These are phyloP conservation scores for Nannochloropsis gaditana DNA, from an alignment of 108 stramenopile species.

Conservation along the genomic window DNA sequence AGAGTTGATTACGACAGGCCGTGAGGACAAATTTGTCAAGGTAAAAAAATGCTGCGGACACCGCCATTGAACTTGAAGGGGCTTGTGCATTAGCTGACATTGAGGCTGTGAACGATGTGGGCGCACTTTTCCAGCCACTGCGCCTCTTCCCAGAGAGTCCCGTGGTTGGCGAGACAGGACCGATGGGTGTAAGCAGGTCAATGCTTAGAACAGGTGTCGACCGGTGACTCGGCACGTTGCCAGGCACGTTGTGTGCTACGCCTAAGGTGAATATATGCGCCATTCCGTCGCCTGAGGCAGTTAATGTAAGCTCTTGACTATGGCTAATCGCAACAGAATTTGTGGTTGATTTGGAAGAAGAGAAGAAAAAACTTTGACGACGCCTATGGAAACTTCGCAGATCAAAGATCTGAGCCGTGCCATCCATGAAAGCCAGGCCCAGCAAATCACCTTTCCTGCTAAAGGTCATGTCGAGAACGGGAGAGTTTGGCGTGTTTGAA, in stretches of 20 bases:
- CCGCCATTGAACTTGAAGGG: neutral
- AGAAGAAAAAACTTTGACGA: neutral
- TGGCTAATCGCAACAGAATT: neutral
- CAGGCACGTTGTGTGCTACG: neutral
- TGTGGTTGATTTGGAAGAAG: neutral
- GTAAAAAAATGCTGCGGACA: neutral
- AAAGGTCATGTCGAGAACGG: neutral
- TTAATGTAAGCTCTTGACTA: slow-evolving; percentile 4
- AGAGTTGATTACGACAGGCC: neutral
- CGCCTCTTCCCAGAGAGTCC: neutral
- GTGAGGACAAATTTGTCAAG: neutral
- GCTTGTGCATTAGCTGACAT: neutral
- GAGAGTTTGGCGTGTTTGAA: neutral
- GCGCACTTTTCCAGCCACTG: neutral
- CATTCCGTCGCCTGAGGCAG: neutral
- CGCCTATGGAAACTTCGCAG: neutral
- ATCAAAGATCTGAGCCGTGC: neutral
- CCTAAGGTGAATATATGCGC: neutral
- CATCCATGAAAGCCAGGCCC: neutral
- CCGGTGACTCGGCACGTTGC: neutral
- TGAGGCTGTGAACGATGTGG: neutral
- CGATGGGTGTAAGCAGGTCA: neutral
- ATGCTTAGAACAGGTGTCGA: neutral
- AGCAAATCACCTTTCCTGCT: neutral
- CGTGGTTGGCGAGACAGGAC: neutral